Evolutionary conservation across 2,329 filamentous ascomycete species (phyloP).

Genomic region (Eurotiales sp.): DNA sequence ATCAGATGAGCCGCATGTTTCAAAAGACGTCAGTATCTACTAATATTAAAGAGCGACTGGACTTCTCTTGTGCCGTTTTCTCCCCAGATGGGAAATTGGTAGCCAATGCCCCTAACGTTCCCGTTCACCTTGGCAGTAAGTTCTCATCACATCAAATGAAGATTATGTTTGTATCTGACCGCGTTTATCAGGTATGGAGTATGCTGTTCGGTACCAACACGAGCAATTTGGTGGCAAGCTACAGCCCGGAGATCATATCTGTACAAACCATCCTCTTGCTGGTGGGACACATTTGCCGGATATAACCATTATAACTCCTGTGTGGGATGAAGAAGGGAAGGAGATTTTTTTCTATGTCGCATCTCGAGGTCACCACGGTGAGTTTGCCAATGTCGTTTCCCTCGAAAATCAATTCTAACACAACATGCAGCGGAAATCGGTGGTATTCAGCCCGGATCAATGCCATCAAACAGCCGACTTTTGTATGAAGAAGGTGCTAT

Average conservation of each 20-base stretch:
- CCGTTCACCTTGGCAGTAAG: slow-evolving; percentile 75
- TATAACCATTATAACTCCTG: slow-evolving; percentile 76
- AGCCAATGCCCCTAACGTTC: slow-evolving; percentile 66
- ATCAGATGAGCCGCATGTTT: slow-evolving; percentile 56
- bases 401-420: background rate
- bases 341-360: slow-evolving; percentile 80
- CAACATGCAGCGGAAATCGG: slow-evolving; percentile 62
- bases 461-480: slow-evolving; percentile 60
- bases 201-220: slow-evolving; percentile 72
- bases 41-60: slow-evolving; percentile 81
- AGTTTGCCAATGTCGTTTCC: background rate
- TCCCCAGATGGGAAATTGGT: slow-evolving; percentile 72
- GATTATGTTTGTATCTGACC: background rate
- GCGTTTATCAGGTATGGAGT: slow-evolving; percentile 31
- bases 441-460: slow-evolving; percentile 75
- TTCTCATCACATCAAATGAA: slow-evolving; percentile 43
- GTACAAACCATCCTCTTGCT: slow-evolving; percentile 80
- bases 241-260: slow-evolving; percentile 74
- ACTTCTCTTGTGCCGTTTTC: slow-evolving; percentile 80
- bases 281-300: slow-evolving; percentile 81
- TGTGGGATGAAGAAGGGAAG: slow-evolving; percentile 59
- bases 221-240: slow-evolving; percentile 70
- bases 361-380: slow-evolving; percentile 69
- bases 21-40: slow-evolving; percentile 55
- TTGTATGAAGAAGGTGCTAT: slow-evolving; percentile 47